Evolutionary conservation across 1,139 yeast species (phyloP), one percentile per base, ranked within the genome.

Genomic region (Protomyces gravidus): DNA sequence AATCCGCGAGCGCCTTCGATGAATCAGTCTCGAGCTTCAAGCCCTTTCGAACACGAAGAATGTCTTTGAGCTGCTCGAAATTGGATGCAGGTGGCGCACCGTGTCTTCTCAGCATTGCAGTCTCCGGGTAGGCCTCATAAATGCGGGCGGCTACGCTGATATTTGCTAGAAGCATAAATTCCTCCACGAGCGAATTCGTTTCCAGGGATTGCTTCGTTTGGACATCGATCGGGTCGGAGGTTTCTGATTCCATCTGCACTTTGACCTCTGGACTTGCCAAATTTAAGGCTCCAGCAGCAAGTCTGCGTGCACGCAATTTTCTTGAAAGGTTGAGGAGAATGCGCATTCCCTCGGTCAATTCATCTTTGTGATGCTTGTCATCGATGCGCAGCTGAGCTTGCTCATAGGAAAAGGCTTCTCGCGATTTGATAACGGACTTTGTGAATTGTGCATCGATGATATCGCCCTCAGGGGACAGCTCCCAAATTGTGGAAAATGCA

Each of bases 261-360:
- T 90, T 90, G 52, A 94, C 98, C 72, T 94, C 99, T 0, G 99
- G 99, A 2, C 97, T 89, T 0, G 98, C 97, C 66, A 94, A 78
- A 71, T 94, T 94, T 69, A 94, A 79, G 0, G 99, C 99, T 75
- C 99, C 99, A 1, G 95, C 95, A 68, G 86, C 94, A 66, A 89
- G 74, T 72, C 99, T 80, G 68, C 83, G 82, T 70, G 88, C 89
- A 71, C 89, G 89, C 68, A 94, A 77, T 67, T 84, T 84, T 69
- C 88, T 88, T 5, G 97, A 90, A 42, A 94, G 75, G 51, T 76
- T 73, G 61, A 94, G 76, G 66, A 94, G 76, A 23, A 85, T 82
- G 67, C 98, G 79, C 94, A 94, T 89, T 26, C 96, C 94, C 61
- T 83, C 72, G 0, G 98, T 90, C 60, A 94, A 77, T 21, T 88